phyloP scores from a whole-genome alignment of 2,329 filamentous ascomycete species.

The Pyrenochaeta sp. region DNA sequence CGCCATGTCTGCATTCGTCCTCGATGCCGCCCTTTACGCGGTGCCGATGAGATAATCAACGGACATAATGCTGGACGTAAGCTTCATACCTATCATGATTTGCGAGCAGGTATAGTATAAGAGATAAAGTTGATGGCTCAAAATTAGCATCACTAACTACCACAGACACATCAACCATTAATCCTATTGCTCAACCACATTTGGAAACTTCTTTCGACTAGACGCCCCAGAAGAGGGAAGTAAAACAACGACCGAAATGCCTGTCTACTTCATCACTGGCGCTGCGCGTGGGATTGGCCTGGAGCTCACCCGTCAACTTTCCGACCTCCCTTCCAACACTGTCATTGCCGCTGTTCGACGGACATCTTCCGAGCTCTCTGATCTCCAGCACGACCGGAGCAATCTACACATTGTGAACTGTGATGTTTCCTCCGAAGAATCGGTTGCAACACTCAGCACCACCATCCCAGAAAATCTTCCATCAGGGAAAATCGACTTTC shows the following conservation, averaged over 20 bases:
- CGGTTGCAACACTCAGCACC: slow-evolving; percentile 4
- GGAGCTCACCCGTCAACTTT: slow-evolving; percentile 11
- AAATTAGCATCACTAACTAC: no score
- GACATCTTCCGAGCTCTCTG: slow-evolving; percentile 3
- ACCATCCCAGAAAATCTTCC: slow-evolving; percentile 5
- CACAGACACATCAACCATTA: no score
- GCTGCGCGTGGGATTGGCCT: slow-evolving; percentile 12
- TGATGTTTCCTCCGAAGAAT: slow-evolving; percentile 10
- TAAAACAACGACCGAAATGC: not conserved
- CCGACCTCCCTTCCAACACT: not conserved
- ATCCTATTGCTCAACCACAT: no score
- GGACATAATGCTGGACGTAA: no score
- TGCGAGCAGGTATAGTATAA: no score
- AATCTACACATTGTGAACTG: slow-evolving; percentile 12
- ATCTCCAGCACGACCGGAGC: not conserved
- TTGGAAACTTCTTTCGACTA: no score
- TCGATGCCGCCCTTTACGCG: no score
- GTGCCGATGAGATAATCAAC: no score
- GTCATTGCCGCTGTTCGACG: slow-evolving; percentile 13
- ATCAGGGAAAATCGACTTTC: slow-evolving; percentile 4
- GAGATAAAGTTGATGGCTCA: no score
- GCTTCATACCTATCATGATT: no score
- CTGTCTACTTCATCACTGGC: slow-evolving; percentile 12
- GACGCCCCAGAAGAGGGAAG: no score
- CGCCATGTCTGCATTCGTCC: no score